Evolutionary conservation across 257 asterid species (phyloP).

Genomic region (Marsdenia floribunda): DNA sequence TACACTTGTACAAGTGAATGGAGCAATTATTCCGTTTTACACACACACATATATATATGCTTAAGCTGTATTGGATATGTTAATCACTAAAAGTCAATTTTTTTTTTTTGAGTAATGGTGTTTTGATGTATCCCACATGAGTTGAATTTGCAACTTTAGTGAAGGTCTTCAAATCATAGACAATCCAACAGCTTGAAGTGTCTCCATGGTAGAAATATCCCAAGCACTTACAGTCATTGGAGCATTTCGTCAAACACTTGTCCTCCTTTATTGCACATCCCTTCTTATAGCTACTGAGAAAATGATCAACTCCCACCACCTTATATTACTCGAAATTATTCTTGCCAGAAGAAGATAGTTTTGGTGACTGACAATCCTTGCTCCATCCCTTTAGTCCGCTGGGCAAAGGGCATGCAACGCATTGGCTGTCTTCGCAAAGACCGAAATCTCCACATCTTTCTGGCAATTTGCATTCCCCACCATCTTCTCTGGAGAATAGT

Average conservation of each 20-base stretch:
- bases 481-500: conserved; percentile 18
- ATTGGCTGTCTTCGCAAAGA: conserved; percentile 38
- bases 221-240: conserved; percentile 34
- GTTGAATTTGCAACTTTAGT: conserved; percentile 22
- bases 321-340: conserved; percentile 21
- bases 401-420: conserved; percentile 40
- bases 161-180: conserved; percentile 27
- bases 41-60: no score
- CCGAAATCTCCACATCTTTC: conserved; percentile 34
- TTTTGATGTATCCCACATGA: conserved; percentile 38
- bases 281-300: conserved; percentile 4
- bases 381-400: conserved; percentile 41
- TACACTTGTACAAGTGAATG: no score
- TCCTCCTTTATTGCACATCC: conserved; percentile 32
- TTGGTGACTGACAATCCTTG: conserved; percentile 23
- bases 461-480: conserved; percentile 31
- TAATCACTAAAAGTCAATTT: no score
- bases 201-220: conserved; percentile 35
- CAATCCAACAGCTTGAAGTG: conserved; percentile 33
- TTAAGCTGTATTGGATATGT: no score
- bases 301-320: conserved; percentile 41
- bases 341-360: conserved; percentile 15
- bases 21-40: no score
- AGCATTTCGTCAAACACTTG: conserved; percentile 28
- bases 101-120: conserved; percentile 6